Base-by-base conservation (phyloP, 148 eudicot genomes). In the Vaccinium corymbosum region DNA sequence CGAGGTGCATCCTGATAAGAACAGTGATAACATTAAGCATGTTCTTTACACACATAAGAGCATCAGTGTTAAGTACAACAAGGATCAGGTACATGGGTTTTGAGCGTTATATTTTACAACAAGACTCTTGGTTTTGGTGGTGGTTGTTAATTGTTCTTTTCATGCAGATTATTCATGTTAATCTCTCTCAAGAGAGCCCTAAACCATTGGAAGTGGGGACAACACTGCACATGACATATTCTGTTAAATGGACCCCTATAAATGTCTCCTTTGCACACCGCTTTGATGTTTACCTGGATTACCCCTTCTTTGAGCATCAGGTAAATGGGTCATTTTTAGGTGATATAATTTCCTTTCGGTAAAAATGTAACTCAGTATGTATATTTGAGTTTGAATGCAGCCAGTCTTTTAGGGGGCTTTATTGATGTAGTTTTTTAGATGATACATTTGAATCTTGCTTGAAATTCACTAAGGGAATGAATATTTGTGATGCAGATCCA, bases 271-370 rank as follows among this genome's bases (percentile, higher is more conserved):
- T 93, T 89, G 97, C 97, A 12, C 95, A 89, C 72, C 98, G 99
- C 84, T 96, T 96, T 83, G 95, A 96, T 90, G 98, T 96, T 70
- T 96, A 96, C 90, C 89, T 96, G 87, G 99, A 96, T 83, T 96
- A 93, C 83, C 98, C 97, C 62, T 96, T 96, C 87, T 96, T 96
- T 89, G 99, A 96, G 92, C 98, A 96, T 85, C 99, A 96, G 98
- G 99, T 96, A 78, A 38, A 76, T 82, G 22, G 14, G 55, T 50
- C 56, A 42, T 42, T 81, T 10, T 79, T 22, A 48, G 48, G 2
- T 27, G 38, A 64, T 53, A 12, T 74, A 81, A 3, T 16, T 77
- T 75, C 78, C 55, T n/a, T 2, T 27, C 32, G 22, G 20, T 42
- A 1, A 66, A 20, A 68, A 16, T 70, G 22, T 15, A 17, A 49